Evolutionary conservation across 2,329 filamentous ascomycete species (phyloP), one percentile per base, ranked within the genome.

Genomic region (Trichoderma asperellum): DNA sequence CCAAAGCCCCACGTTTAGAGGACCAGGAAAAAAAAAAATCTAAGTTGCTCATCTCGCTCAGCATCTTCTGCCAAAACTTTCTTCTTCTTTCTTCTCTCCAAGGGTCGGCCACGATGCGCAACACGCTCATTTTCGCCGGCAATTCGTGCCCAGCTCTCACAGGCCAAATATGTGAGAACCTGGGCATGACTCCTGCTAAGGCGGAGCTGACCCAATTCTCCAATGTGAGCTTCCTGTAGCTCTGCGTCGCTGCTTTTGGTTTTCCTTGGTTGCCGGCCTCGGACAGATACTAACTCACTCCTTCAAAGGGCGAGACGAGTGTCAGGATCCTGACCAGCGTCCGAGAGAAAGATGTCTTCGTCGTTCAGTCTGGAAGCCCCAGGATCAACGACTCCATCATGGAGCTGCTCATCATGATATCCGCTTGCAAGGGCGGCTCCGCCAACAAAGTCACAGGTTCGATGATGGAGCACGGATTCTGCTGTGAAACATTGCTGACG

Each of bases 381-480:
- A 93, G 92, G 83, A 97, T 97, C 86, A 99, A 99, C 81, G 96
- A 99, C 83, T 96, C 93, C 77, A 94, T 99, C 78, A 97, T 99
- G 94, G 96, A 99, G 86, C 87, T 99, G 78, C 88, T 99, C 78
- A 98, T 99, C 81, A 97, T 99, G 93, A 97, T 98, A 76, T 96
- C 93, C 73, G 96, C 96, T 74, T 99, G 96, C 87, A 98, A 97
- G 82, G 94, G 96, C 77, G 96, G 95, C 73, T 98, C 96, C 67
- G 93, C 96, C 72, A 97, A 94, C 84, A 97, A 96, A 77, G 92
- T 98, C 78, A 98, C 95, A 75, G 95, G 95, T 97, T 64, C 85
- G 75, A 87, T 81, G 27, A 32, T 21, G 37, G 18, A 35, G 21
- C 34, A 55, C 21, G 29, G 7, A 55, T 21, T 57, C 53, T 67